These are phyloP conservation scores for Platanus orientalis DNA, from an alignment of 164 flowering plant genomes.

Conservation along the genomic window DNA sequence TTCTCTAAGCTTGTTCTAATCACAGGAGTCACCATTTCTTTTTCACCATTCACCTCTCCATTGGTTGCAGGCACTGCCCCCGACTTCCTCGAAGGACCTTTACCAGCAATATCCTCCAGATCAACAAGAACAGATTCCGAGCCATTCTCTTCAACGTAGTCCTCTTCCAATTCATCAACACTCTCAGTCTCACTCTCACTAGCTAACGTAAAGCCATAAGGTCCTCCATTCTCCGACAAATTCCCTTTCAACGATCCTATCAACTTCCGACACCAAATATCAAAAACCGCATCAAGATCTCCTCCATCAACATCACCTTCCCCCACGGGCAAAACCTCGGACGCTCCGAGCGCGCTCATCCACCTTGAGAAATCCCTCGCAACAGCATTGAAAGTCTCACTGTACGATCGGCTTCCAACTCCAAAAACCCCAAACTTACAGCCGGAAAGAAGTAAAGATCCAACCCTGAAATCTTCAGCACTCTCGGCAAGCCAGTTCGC, in stretches of 20 bases:
- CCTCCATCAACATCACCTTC: constrained; percentile 86
- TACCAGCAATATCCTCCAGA: constrained; percentile 94
- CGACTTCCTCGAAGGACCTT: constrained; percentile 66
- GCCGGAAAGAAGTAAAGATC: constrained; percentile 49
- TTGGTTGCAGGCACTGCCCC: constrained; percentile 26
- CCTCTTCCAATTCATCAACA: constrained; percentile 25
- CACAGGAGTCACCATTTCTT: constrained; percentile 89
- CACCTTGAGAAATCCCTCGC: constrained; percentile 46
- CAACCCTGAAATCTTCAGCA: constrained; percentile 80
- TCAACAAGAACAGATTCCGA: constrained; percentile 57
- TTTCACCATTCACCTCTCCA: constrained; percentile 48
- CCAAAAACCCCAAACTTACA: constrained; percentile 87
- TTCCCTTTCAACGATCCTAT: constrained; percentile 43
- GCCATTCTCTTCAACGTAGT: constrained; percentile 27
- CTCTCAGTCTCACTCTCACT: constrained; percentile 41
- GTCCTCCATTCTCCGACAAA: constrained; percentile 28
- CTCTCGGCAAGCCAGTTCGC: constrained; percentile 79
- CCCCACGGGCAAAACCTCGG: constrained; percentile 48
- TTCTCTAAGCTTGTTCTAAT: constrained; percentile 79
- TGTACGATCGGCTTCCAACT: constrained; percentile 79
- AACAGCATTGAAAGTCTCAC: constrained; percentile 61
- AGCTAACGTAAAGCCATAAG: constrained; percentile 12
- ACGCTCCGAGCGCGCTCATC: constrained; percentile 64
- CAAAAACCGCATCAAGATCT: constrained; percentile 65
- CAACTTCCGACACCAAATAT: constrained; percentile 54